phyloP scores from a whole-genome alignment of 352 stramenopile species.

The Globisporangium cylindrosporum region DNA sequence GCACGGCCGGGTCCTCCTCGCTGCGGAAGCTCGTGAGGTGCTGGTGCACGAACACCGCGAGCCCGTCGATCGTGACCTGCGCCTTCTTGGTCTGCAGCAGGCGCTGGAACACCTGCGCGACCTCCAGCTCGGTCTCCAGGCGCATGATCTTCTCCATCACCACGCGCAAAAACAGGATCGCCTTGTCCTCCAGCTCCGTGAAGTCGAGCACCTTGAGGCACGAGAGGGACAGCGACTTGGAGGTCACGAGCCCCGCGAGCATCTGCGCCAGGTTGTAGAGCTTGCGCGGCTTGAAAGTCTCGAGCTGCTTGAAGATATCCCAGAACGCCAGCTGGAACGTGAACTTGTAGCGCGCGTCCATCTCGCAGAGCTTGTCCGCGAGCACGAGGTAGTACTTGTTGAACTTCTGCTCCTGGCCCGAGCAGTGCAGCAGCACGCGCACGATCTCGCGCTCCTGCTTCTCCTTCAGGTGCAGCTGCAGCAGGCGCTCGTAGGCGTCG shows the following conservation, averaged over 20 bases:
- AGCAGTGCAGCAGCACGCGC: slow-evolving; percentile 94
- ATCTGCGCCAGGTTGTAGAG: slow-evolving; percentile 90
- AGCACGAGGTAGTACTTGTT: slow-evolving; percentile 96
- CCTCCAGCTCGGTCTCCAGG: slow-evolving; percentile 58
- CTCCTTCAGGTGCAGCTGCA: slow-evolving; percentile 88
- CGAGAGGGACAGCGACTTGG: slow-evolving; percentile 67
- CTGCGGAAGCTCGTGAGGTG: slow-evolving; percentile 61
- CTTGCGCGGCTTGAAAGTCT: slow-evolving; percentile 77
- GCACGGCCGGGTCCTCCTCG: slow-evolving; percentile 36
- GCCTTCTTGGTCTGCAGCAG: slow-evolving; percentile 80
- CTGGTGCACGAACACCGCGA: slow-evolving; percentile 81
- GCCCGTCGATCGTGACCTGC: slow-evolving; percentile 69
- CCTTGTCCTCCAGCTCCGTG: slow-evolving; percentile 81
- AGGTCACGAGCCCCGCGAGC: slow-evolving; percentile 73
- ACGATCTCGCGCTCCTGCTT: slow-evolving; percentile 94
- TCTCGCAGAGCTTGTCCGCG: slow-evolving; percentile 91
- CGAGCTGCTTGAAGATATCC: slow-evolving; percentile 95
- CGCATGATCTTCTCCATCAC: slow-evolving; percentile 72
- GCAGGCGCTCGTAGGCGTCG: slow-evolving; percentile 94
- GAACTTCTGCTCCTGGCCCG: slow-evolving; percentile 82
- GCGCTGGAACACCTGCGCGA: slow-evolving; percentile 71
- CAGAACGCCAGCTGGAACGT: slow-evolving; percentile 96
- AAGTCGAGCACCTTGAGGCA: slow-evolving; percentile 93
- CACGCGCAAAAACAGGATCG: slow-evolving; percentile 89
- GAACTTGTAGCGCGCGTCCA: slow-evolving; percentile 94